A percentile compares a stretch with the other conserved stretches of the same genome.
Conservation (phyloP, 768 basidiomycete species). For the Macrolepiota fuliginosa region DNA sequence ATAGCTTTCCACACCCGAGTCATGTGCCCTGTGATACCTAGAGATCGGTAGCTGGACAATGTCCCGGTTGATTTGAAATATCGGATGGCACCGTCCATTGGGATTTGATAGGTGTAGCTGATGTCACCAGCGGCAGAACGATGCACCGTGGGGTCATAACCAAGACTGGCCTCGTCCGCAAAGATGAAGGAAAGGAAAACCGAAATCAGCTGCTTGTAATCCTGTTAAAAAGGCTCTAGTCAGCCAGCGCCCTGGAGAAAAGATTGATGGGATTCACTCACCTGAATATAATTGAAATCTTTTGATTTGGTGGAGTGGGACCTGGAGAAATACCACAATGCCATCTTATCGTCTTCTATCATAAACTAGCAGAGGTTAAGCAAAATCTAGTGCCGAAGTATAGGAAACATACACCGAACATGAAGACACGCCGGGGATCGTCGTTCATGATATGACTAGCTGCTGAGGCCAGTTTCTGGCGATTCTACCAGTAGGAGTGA, state of each 20-base stretch:
- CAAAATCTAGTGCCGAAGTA: background rate
- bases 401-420: constrained; percentile 17
- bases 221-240: background rate
- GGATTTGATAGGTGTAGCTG: background rate
- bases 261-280: background rate
- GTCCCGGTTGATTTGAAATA: background rate
- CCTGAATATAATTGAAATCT: constrained; percentile 3
- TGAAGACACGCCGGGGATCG: constrained; percentile 21
- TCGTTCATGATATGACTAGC: constrained; percentile 22
- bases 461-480: background rate
- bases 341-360: constrained; percentile 6
- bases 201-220: background rate
- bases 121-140: too few species aligned
- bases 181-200: constrained; percentile 1
- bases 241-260: background rate
- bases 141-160: background rate
- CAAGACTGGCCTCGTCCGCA: background rate
- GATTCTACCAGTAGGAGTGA: constrained; percentile 2
- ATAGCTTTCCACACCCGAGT: constrained; percentile 5
- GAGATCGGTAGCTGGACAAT: background rate
- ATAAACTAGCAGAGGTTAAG: background rate
- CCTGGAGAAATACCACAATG: constrained; percentile 11
- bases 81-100: background rate
- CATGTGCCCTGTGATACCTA: background rate
- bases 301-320: constrained; percentile 1